Conservation (phyloP, 169 alveolate genomes). For the Plasmodium chabaudi region DNA sequence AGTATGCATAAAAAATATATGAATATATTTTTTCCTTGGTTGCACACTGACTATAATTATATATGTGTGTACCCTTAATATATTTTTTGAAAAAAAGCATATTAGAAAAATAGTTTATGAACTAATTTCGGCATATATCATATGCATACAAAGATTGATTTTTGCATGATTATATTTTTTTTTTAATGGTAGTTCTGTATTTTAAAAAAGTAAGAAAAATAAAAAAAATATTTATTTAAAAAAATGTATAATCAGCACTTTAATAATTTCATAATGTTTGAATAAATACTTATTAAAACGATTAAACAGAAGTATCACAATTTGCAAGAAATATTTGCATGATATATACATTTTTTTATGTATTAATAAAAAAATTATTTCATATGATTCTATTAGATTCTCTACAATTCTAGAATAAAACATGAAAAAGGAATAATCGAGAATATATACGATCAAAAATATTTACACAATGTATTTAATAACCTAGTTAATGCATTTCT, state of each 20-base stretch:
- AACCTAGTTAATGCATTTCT: background rate
- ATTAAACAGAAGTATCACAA: constrained; percentile 7
- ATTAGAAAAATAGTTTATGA: too few relatives aligned
- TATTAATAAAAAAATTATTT: background rate
- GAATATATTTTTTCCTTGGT: too few relatives aligned
- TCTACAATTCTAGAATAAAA: background rate
- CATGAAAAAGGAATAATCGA: background rate
- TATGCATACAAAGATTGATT: background rate
- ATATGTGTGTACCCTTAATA: constrained; percentile 1
- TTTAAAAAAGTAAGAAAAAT: background rate
- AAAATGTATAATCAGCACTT: background rate
- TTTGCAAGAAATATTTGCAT: background rate
- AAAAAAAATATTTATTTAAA: background rate
- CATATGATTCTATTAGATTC: constrained; percentile 22
- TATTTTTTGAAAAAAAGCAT: too few relatives aligned
- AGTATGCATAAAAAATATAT: too few relatives aligned
- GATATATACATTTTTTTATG: background rate
- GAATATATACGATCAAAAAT: background rate
- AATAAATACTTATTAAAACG: background rate
- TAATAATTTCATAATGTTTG: background rate
- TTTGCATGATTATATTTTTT: constrained; percentile 1
- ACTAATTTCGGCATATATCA: too few relatives aligned
- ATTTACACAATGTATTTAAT: background rate
- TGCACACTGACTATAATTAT: background rate
- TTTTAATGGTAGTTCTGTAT: background rate